A percentile compares a stretch with the other conserved stretches of the same genome.
These are phyloP conservation scores for Incumbomyces lentus DNA, from an alignment of 2,329 filamentous ascomycete species.

Conservation along the genomic window DNA sequence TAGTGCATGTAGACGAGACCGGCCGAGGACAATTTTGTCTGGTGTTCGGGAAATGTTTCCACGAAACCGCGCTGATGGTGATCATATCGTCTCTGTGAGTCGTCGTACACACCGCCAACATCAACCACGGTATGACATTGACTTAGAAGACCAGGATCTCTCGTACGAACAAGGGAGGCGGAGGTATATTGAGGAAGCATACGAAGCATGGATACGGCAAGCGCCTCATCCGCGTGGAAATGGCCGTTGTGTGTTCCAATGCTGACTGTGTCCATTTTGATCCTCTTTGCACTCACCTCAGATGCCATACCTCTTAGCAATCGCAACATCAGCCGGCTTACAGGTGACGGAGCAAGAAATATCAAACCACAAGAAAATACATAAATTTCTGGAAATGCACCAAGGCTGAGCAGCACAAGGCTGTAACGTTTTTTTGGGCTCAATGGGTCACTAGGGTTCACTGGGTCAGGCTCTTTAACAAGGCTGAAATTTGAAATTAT, in stretches of 20 bases:
- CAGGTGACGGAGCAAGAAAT: background rate
- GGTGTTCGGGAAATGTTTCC: slow-evolving; percentile 70
- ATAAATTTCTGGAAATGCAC: too few species aligned
- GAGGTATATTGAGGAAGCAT: slow-evolving; percentile 69
- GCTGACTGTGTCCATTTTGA: slow-evolving; percentile 62
- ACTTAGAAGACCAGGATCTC: slow-evolving; percentile 66
- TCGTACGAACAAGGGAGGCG: slow-evolving; percentile 71
- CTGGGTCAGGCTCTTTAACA: too few species aligned
- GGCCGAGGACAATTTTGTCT: slow-evolving; percentile 85
- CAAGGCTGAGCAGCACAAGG: too few species aligned
- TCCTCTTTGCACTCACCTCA: slow-evolving; percentile 63
- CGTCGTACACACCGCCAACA: slow-evolving; percentile 90
- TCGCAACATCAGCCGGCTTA: slow-evolving; percentile 27
- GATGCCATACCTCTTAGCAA: slow-evolving; percentile 50
- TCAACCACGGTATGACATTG: slow-evolving; percentile 93
- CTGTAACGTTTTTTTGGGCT: too few species aligned
- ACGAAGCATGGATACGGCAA: slow-evolving; percentile 92
- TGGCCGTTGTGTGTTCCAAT: slow-evolving; percentile 97
- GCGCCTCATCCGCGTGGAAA: slow-evolving; percentile 97
- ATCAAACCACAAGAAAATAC: too few species aligned
- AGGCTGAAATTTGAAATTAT: too few species aligned
- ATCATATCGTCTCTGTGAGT: slow-evolving; percentile 69
- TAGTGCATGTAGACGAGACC: slow-evolving; percentile 96
- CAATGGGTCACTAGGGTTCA: too few species aligned
- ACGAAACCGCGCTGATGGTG: slow-evolving; percentile 92